These are phyloP conservation scores for Yamadazyma kitorensis DNA, from an alignment of 805 yeast species.

Conservation along the genomic window DNA sequence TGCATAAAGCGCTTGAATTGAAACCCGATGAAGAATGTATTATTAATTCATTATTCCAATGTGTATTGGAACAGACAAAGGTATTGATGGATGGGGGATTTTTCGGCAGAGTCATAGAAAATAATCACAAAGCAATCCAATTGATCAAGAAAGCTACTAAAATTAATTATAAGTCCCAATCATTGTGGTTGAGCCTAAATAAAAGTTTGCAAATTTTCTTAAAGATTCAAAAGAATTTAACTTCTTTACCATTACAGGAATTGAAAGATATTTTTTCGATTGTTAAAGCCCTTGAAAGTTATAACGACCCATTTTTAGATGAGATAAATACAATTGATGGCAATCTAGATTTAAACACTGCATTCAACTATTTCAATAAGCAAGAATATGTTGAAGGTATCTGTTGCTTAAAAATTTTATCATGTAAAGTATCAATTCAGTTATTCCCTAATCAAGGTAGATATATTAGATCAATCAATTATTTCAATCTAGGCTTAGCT, in stretches of 20 bases:
- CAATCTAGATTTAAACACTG: conserved; percentile 15
- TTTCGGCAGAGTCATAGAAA: conserved; percentile 59
- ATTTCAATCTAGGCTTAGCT: conserved; percentile 72
- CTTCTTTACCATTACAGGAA: conserved; percentile 43
- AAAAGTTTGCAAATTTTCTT: conserved; percentile 56
- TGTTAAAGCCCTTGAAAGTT: conserved; percentile 6
- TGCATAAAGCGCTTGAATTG: conserved; percentile 39
- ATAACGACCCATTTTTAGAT: conserved; percentile 21
- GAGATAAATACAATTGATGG: conserved; percentile 12
- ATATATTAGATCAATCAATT: conserved; percentile 49
- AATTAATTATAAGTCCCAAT: conserved; percentile 39
- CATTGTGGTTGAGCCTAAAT: conserved; percentile 65
- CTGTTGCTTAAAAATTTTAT: conserved; percentile 39
- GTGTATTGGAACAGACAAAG: conserved; percentile 53
- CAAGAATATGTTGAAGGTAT: conserved; percentile 29
- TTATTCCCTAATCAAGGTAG: conserved; percentile 40
- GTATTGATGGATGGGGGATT: conserved; percentile 57
- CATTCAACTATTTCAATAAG: conserved; percentile 15
- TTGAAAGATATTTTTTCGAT: conserved; percentile 20
- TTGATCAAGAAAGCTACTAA: conserved; percentile 37
- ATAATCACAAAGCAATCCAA: conserved; percentile 46
- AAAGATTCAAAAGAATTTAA: conserved; percentile 51
- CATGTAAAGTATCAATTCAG: conserved; percentile 45
- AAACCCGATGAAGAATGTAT: conserved; percentile 49
- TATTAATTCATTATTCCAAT: conserved; percentile 53